These are phyloP conservation scores for Ustilago vetiveriae DNA, from an alignment of 1,284 basidiomycete species.

Conservation along the genomic window DNA sequence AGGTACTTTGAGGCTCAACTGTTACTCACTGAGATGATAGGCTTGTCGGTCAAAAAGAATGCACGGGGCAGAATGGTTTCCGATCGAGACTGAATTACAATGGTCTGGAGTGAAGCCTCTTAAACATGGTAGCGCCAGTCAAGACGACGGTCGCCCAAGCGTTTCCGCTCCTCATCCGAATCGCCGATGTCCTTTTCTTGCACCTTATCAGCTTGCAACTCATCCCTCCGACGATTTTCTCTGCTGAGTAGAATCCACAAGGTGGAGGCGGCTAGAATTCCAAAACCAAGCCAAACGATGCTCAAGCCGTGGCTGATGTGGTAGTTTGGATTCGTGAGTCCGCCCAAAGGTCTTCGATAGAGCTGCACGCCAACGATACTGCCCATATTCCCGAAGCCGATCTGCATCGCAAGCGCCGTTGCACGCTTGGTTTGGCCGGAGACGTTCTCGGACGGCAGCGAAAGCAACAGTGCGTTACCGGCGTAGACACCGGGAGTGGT, in stretches of 20 bases:
- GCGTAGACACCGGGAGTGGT: slow-evolving; percentile 74
- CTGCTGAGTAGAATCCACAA: slow-evolving; percentile 72
- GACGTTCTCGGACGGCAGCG: slow-evolving; percentile 78
- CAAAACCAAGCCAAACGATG: slow-evolving; percentile 67
- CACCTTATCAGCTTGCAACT: slow-evolving; percentile 3
- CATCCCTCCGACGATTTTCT: slow-evolving; percentile 70
- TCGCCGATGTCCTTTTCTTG: not conserved
- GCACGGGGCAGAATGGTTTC: no score
- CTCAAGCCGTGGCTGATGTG: slow-evolving; percentile 72
- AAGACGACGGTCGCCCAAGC: slow-evolving; percentile 27
- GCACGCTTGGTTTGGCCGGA: slow-evolving; percentile 77
- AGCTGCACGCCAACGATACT: slow-evolving; percentile 72
- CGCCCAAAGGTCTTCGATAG: slow-evolving; percentile 72
- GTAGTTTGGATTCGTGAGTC: slow-evolving; percentile 70
- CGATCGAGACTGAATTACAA: no score
- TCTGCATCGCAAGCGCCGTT: slow-evolving; percentile 75
- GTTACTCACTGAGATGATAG: no score
- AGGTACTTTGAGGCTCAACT: no score
- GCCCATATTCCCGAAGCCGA: slow-evolving; percentile 75
- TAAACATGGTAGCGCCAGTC: slow-evolving; percentile 44
- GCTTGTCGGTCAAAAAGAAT: no score
- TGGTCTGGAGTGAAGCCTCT: no score
- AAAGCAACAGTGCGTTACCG: slow-evolving; percentile 71
- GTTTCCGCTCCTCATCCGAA: slow-evolving; percentile 13
- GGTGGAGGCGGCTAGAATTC: slow-evolving; percentile 70